Base-by-base conservation (phyloP, 345 rosid genomes). In the Aegle marmelos region DNA sequence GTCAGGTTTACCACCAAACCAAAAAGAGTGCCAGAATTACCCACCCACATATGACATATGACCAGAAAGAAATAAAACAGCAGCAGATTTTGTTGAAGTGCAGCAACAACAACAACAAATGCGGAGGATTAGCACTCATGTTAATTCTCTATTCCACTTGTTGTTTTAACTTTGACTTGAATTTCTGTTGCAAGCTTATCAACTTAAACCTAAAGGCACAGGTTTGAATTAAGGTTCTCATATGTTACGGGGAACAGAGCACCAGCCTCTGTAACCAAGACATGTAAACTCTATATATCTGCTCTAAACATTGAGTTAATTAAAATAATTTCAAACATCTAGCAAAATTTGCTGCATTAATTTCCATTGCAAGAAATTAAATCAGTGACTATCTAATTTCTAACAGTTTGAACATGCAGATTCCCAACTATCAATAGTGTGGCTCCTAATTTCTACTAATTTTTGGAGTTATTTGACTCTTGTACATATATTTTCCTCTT, bases 1-100 rank as follows among this genome's bases (percentile, higher is more conserved):
- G 34, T 45, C 34, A 65, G 25, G 37, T 66, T 78, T 50, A 31
- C 63, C 48, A 68, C 54, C 73, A 34, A 33, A 76, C 61, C 31
- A 61, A 39, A 25, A 9, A 58, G 37, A 62, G 7, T 17, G 17
- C n/a, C 27, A 27, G 37, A 39, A 73, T 74, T 27, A 41, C 1
- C 59, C 7, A 22, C 58, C 41, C 8, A n/a, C 7, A 50, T 53
- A 5, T 33, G 25, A 11, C 60, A 64, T 33, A 31, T 25, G 1
- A 61, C 6, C 22, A 48, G 28, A 61, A 74, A 17, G 77, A 21
- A 28, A 61, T 27, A 39, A 61, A 0, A 48, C 30, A 11, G 33
- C 50, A n/a, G 27, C 17, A 36, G 57, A 58, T 61, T 22, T 50
- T 6, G 59, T 74, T 45, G 28, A 19, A 62, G 58, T 24, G 56